Evolutionary conservation across 371 early-diverging fungal species (phyloP).

Genomic region (Mucor circinelloides): DNA sequence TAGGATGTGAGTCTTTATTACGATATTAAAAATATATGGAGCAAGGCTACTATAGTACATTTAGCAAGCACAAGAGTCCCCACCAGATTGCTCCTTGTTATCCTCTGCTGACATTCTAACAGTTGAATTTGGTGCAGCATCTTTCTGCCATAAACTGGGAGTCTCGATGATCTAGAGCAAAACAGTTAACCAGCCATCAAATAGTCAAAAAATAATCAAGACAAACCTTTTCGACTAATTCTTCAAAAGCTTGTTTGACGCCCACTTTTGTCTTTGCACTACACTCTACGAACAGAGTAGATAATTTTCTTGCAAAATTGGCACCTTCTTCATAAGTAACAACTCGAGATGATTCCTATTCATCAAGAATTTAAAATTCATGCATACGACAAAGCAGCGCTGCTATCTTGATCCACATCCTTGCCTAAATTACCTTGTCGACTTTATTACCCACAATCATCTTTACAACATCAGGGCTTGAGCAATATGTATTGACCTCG

Average conservation of each 20-base stretch:
- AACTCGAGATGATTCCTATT: slow-evolving; percentile 72
- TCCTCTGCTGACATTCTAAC: slow-evolving; percentile 15
- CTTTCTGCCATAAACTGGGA: slow-evolving; percentile 77
- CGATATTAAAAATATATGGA: too few species aligned
- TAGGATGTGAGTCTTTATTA: too few species aligned
- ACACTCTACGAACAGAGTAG: slow-evolving; percentile 93
- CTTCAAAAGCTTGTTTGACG: slow-evolving; percentile 20
- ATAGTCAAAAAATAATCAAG: neutral
- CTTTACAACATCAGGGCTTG: slow-evolving; percentile 84
- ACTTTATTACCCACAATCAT: slow-evolving; percentile 98
- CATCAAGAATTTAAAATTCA: neutral
- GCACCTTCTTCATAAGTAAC: slow-evolving; percentile 90
- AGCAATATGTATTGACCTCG: slow-evolving; percentile 93
- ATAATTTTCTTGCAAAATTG: slow-evolving; percentile 81
- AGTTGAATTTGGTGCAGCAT: slow-evolving; percentile 39
- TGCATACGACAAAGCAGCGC: neutral
- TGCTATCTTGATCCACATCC: neutral
- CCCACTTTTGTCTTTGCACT: slow-evolving; percentile 64
- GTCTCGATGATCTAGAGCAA: slow-evolving; percentile 69
- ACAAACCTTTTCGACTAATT: slow-evolving; percentile 21
- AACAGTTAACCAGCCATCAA: neutral
- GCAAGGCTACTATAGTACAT: neutral
- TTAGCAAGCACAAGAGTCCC: slow-evolving; percentile 21
- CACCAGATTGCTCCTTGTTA: neutral
- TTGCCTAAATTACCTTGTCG: slow-evolving; percentile 73